phyloP scores from a whole-genome alignment of 495 filamentous ascomycete genomes.

The Thozetella sp. region DNA sequence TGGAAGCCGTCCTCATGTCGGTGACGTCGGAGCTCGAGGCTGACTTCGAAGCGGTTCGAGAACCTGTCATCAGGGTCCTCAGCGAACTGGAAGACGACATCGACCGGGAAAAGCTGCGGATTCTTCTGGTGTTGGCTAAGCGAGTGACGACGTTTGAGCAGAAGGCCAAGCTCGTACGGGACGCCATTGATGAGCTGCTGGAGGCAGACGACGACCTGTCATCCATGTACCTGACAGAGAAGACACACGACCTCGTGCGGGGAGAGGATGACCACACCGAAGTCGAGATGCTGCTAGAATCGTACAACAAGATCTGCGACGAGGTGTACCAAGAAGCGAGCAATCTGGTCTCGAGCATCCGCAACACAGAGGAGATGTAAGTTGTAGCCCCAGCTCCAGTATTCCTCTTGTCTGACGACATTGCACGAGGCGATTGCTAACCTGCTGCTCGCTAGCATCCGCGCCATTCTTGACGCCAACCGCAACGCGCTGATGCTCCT shows the following conservation, averaged over 20 bases:
- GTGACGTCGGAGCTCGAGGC: slow-evolving; percentile 87
- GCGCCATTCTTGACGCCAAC: slow-evolving; percentile 96
- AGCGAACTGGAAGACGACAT: slow-evolving; percentile 95
- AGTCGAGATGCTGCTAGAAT: slow-evolving; percentile 94
- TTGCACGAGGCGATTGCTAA: too few species aligned
- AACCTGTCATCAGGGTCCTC: slow-evolving; percentile 87
- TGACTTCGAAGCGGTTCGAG: slow-evolving; percentile 90
- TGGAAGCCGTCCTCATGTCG: slow-evolving; percentile 80
- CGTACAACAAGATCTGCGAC: slow-evolving; percentile 96
- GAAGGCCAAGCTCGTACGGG: slow-evolving; percentile 90
- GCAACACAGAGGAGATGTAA: slow-evolving; percentile 98
- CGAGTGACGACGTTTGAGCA: slow-evolving; percentile 96
- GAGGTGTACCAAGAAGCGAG: slow-evolving; percentile 95
- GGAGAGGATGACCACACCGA: slow-evolving; percentile 92
- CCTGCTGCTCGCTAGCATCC: slow-evolving; percentile 68
- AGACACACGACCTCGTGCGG: slow-evolving; percentile 70
- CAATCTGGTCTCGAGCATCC: slow-evolving; percentile 91
- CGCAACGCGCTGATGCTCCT: slow-evolving; percentile 98
- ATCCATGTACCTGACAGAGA: slow-evolving; percentile 92
- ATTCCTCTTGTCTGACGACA: too few species aligned
- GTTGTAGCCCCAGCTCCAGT: too few species aligned
- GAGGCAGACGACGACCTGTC: slow-evolving; percentile 96
- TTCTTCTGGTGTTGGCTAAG: slow-evolving; percentile 91
- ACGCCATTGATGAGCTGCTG: slow-evolving; percentile 94
- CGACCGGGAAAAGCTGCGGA: slow-evolving; percentile 87